Conservation (phyloP, 108 stramenopile genomes). For the Discostella stelligeroides region DNA sequence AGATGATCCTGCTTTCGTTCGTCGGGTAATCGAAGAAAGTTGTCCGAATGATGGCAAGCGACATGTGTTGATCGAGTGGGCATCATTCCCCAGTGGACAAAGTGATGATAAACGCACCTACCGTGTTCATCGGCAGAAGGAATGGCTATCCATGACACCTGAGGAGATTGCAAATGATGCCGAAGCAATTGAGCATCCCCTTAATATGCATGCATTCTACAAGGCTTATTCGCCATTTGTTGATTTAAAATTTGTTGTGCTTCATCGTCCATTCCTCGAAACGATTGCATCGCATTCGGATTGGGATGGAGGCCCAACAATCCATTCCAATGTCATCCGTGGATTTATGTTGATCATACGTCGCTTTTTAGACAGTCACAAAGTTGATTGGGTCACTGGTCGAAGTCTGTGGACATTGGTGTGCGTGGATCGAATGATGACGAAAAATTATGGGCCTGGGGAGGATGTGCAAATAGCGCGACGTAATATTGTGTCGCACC, state of each 20-base stretch:
- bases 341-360: constrained; percentile 22
- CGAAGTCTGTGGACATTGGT: constrained; percentile 21
- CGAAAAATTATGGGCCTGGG: constrained; percentile 13
- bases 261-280: constrained; percentile 31
- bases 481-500: not conserved
- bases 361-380: constrained; percentile 18
- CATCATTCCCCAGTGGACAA: constrained; percentile 19
- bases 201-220: constrained; percentile 25
- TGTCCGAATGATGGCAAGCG: constrained; percentile 23
- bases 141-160: constrained; percentile 12
- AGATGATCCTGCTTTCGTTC: constrained; percentile 17
- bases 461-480: not conserved
- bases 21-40: not conserved
- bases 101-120: not conserved
- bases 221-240: constrained; percentile 22
- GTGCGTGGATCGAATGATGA: constrained; percentile 7
- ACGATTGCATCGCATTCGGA: constrained; percentile 18
- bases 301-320: constrained; percentile 10
- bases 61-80: constrained; percentile 26
- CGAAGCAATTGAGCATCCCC: constrained; percentile 15
- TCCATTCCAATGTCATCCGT: constrained; percentile 22
- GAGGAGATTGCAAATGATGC: constrained; percentile 23
- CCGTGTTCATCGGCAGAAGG: constrained; percentile 8
- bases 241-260: constrained; percentile 31
- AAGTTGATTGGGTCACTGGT: constrained; percentile 8